phyloP scores from a whole-genome alignment of 352 stramenopile species.

The Globisporangium echinulatum region DNA sequence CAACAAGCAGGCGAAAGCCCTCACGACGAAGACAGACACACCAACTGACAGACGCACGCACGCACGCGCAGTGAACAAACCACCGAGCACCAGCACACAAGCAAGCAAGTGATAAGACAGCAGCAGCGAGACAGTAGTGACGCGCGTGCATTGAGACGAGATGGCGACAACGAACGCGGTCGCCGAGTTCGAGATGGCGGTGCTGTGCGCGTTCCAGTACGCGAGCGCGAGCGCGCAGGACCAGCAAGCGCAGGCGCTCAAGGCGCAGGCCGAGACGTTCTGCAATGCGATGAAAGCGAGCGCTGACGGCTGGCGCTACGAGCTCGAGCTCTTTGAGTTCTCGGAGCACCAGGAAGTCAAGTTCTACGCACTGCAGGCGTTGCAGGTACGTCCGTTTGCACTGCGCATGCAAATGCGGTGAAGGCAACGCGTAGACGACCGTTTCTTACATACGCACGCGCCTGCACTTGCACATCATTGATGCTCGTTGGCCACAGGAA shows the following conservation, averaged over 20 bases:
- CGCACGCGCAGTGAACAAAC: too few species aligned
- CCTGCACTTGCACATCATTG: background rate
- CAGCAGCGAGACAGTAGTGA: too few species aligned
- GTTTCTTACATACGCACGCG: background rate
- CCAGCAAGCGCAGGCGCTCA: slow-evolving; percentile 48
- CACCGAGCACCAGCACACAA: too few species aligned
- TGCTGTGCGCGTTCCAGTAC: slow-evolving; percentile 80
- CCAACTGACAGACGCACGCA: too few species aligned
- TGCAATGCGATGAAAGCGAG: slow-evolving; percentile 52
- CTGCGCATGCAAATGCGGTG: background rate
- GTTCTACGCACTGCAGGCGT: slow-evolving; percentile 75
- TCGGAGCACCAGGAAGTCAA: slow-evolving; percentile 72
- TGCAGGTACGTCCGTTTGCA: slow-evolving; percentile 22
- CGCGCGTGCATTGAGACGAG: too few species aligned
- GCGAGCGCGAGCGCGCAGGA: slow-evolving; percentile 41
- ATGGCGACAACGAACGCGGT: slow-evolving; percentile 12
- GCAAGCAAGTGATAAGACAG: too few species aligned
- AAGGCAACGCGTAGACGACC: too few species aligned
- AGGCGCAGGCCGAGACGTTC: slow-evolving; percentile 66
- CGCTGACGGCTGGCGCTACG: slow-evolving; percentile 41
- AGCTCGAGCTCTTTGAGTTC: slow-evolving; percentile 62
- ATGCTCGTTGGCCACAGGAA: slow-evolving; percentile 22
- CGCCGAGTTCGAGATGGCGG: slow-evolving; percentile 66
- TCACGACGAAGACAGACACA: too few species aligned
- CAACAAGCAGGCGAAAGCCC: too few species aligned